Base-by-base conservation (phyloP, 257 asterid species). In the Henckelia pumila region DNA sequence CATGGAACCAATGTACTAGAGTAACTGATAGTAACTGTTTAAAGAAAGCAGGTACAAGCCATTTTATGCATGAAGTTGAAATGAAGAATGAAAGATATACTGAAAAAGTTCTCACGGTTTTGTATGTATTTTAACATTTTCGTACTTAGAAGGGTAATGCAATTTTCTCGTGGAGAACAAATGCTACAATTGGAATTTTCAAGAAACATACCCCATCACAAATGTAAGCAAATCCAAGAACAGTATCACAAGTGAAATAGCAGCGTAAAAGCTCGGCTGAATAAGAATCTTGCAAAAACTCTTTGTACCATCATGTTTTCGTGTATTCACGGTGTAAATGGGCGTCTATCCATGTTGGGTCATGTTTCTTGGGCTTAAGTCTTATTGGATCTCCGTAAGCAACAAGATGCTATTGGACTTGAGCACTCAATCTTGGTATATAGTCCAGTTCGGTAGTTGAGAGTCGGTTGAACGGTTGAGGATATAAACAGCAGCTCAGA, bases 81-180 rank as follows among this genome's bases (percentile, higher is more conserved):
- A 13, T 13, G 50, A 2, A 22, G 16, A n/a, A 23, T 2, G 29
- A 13, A 16, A n/a, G 21, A 23, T 20, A 61, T 61, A 16, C 35
- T 28, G 20, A n/a, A 60, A 60, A 61, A 61, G n/a, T 61, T 61
- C 13, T 24, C 35, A 14, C 4, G 28, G 44, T 60, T 60, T 60
- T 28, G 35, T 4, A 2, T 44, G 49, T 3, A 47, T 6, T 22
- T 3, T 22, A 64, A 47, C 26, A 25, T 13, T 23, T 22, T 47
- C 53, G 16, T 16, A 16, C 53, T 14, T 3, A 16, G 8, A 47
- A 47, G 16, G 19, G 20, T 47, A 16, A 14, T 47, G 8, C 5
- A 47, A 16, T 47, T 47, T 40, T 14, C 20, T 16, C 20, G 53
- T 14, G 53, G 20, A 47, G 20, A 5, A 20, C 20, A 5, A 47